These are phyloP conservation scores for Globisporangium carolinianum DNA, from an alignment of 352 stramenopile species.

Conservation along the genomic window DNA sequence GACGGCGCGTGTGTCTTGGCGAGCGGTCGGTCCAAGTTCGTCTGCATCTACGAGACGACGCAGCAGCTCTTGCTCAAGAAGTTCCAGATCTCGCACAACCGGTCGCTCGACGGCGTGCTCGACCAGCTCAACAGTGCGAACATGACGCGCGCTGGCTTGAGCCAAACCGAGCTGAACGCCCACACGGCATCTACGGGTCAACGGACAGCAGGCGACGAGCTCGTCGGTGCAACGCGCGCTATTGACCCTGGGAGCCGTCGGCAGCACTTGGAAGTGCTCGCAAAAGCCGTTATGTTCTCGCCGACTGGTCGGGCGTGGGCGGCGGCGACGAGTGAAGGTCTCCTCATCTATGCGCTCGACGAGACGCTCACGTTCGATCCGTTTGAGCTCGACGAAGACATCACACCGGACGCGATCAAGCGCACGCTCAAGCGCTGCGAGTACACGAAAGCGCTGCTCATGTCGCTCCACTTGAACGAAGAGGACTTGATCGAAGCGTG, in stretches of 20 bases:
- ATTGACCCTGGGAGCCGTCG: constrained; percentile 90
- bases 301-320: constrained; percentile 96
- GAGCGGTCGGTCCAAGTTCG: constrained; percentile 96
- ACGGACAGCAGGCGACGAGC: constrained; percentile 30
- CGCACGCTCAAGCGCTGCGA: constrained; percentile 84
- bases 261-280: constrained; percentile 83
- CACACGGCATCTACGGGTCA: constrained; percentile 28
- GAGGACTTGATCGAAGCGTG: constrained; percentile 89
- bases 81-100: constrained; percentile 99
- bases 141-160: constrained; percentile 68
- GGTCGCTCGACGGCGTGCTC: constrained; percentile 93
- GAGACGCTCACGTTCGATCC: constrained; percentile 98
- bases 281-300: constrained; percentile 94
- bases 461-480: constrained; percentile 97
- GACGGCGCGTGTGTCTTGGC: constrained; percentile 97
- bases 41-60: constrained; percentile 98
- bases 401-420: constrained; percentile 93
- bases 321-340: constrained; percentile 94
- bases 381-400: constrained; percentile 97
- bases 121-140: constrained; percentile 93
- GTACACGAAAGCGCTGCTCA: constrained; percentile 91
- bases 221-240: constrained; percentile 78
- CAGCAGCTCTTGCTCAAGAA: constrained; percentile 97
- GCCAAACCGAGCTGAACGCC: constrained; percentile 65
- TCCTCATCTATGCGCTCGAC: constrained; percentile 96